A percentile compares a stretch with the other conserved stretches of the same genome.
phyloP scores from a whole-genome alignment of 2,329 filamentous ascomycete species.

The Talaromyces sp. region DNA sequence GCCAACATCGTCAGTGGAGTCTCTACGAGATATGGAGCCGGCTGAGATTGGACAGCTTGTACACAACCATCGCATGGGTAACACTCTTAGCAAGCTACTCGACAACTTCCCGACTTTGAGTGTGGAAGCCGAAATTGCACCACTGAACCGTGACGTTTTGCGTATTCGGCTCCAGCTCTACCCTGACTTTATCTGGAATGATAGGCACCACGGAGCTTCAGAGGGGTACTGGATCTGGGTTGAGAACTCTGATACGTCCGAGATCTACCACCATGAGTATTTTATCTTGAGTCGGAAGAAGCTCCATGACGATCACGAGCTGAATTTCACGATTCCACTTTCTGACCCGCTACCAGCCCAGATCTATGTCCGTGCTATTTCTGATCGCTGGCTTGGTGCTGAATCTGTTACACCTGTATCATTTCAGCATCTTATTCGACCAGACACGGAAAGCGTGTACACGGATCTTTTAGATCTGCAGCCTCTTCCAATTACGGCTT shows the following conservation, averaged over 20 bases:
- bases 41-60: conserved; percentile 86
- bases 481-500: conserved; percentile 75
- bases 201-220: conserved; percentile 84
- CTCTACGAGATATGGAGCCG: conserved; percentile 85
- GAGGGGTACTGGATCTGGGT: conserved; percentile 99
- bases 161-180: conserved; percentile 82
- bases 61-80: conserved; percentile 83
- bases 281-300: conserved; percentile 90
- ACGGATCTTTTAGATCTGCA: conserved; percentile 90
- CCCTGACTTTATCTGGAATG: conserved; percentile 92
- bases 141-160: conserved; percentile 87
- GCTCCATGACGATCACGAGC: conserved; percentile 90
- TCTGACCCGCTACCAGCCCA: conserved; percentile 90
- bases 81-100: conserved; percentile 71
- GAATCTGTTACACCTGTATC: conserved; percentile 94
- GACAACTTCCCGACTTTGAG: conserved; percentile 89
- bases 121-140: conserved; percentile 90
- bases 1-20: conserved; percentile 66
- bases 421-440: conserved; percentile 94
- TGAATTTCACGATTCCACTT: conserved; percentile 95
- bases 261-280: conserved; percentile 96
- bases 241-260: conserved; percentile 93
- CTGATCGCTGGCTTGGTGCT: conserved; percentile 92
- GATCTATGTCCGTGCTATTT: conserved; percentile 91
- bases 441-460: conserved; percentile 95